These are phyloP conservation scores for Plasmodium billcollinsi DNA, from an alignment of 169 alveolate species.

Conservation along the genomic window DNA sequence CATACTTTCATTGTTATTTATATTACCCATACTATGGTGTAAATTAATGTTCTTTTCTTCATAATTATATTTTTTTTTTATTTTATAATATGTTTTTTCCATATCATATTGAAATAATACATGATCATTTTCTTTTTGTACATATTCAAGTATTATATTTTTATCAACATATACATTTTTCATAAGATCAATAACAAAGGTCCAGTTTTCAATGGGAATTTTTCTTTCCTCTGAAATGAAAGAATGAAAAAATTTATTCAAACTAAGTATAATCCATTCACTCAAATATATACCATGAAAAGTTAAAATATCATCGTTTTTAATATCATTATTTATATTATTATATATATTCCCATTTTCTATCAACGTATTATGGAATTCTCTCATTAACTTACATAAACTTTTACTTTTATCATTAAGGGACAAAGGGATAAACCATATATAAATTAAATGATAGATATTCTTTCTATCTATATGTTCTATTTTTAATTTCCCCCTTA, in stretches of 20 bases:
- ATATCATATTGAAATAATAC: not conserved
- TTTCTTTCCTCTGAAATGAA: not conserved
- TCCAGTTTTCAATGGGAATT: constrained; percentile 43
- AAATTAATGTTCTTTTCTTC: not conserved
- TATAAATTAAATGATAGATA: constrained; percentile 23
- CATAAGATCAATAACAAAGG: constrained; percentile 39
- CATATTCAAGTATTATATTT: constrained; percentile 16
- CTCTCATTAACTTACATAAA: not conserved
- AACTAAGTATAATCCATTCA: constrained; percentile 44
- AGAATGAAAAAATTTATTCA: constrained; percentile 18
- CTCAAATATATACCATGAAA: constrained; percentile 28
- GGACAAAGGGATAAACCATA: constrained; percentile 53
- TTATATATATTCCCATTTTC: constrained; percentile 6
- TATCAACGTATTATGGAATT: not conserved
- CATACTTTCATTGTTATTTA: not conserved
- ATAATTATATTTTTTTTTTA: not conserved
- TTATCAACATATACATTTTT: constrained; percentile 23
- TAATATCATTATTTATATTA: not conserved
- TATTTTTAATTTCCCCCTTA: constrained; percentile 19
- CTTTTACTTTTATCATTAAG: not conserved
- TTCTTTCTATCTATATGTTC: constrained; percentile 27
- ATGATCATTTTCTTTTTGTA: not conserved
- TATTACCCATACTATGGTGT: not conserved
- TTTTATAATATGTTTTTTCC: not conserved
- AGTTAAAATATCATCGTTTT: not conserved